phyloP scores from a whole-genome alignment of 2,329 filamentous ascomycete genomes.

The Trichoderma sp. region DNA sequence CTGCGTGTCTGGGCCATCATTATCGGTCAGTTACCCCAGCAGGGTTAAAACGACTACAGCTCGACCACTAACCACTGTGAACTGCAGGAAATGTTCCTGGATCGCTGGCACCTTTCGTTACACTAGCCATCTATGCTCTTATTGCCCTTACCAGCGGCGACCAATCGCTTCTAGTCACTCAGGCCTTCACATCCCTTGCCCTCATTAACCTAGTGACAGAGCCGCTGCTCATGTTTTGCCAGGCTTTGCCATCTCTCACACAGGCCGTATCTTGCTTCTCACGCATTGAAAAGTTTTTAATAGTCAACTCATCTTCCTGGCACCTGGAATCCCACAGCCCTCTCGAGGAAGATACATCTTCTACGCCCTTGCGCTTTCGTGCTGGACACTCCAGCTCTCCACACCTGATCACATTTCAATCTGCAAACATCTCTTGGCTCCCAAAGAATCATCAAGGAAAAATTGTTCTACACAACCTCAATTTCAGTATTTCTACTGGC shows the following conservation, averaged over 20 bases:
- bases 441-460: background rate
- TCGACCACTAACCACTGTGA: background rate
- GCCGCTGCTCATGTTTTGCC: background rate
- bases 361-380: background rate
- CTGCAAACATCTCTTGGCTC: background rate
- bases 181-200: background rate
- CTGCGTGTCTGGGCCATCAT: background rate
- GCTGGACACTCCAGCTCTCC: background rate
- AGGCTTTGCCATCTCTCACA: background rate
- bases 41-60: background rate
- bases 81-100: background rate
- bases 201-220: background rate
- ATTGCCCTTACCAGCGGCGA: background rate
- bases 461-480: background rate
- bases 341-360: background rate
- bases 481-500: background rate
- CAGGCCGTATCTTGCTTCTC: background rate
- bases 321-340: background rate
- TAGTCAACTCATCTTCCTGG: background rate
- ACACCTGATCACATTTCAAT: background rate
- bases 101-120: background rate
- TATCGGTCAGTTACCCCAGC: background rate
- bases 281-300: background rate
- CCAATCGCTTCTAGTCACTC: background rate
- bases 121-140: background rate